Evolutionary conservation across 805 yeast species (phyloP).

Genomic region (Lipomyces spencermartinsiae): DNA sequence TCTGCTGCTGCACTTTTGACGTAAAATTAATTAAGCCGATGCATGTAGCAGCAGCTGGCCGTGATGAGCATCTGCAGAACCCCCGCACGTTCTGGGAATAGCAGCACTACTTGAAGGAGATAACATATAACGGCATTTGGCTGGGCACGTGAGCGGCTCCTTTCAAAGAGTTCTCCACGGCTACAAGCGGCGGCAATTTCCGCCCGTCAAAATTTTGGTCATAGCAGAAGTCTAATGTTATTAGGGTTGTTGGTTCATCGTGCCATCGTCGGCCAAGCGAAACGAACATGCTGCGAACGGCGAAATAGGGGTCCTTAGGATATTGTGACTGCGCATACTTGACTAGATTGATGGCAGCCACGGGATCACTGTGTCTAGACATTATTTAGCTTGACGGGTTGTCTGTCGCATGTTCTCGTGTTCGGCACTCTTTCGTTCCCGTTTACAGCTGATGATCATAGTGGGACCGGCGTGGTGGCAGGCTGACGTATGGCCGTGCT

Average conservation of each 20-base stretch:
- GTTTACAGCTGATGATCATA: too few relatives aligned
- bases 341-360: neutral
- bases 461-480: neutral
- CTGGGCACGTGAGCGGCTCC: neutral
- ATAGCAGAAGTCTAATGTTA: neutral
- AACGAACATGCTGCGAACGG: neutral
- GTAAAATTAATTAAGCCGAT: neutral
- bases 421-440: too few relatives aligned
- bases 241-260: neutral
- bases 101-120: too few relatives aligned
- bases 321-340: neutral
- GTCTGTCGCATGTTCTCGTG: too few relatives aligned
- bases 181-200: neutral
- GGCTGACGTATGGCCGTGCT: neutral
- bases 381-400: too few relatives aligned
- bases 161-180: neutral
- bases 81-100: neutral
- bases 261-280: neutral
- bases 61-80: too few relatives aligned
- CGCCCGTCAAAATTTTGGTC: neutral
- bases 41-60: neutral
- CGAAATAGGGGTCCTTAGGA: neutral
- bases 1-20: neutral
- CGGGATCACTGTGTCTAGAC: too few relatives aligned
- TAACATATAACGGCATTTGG: neutral